phyloP scores from a whole-genome alignment of 2,329 filamentous ascomycete genomes.

The Trichoderma gracile region DNA sequence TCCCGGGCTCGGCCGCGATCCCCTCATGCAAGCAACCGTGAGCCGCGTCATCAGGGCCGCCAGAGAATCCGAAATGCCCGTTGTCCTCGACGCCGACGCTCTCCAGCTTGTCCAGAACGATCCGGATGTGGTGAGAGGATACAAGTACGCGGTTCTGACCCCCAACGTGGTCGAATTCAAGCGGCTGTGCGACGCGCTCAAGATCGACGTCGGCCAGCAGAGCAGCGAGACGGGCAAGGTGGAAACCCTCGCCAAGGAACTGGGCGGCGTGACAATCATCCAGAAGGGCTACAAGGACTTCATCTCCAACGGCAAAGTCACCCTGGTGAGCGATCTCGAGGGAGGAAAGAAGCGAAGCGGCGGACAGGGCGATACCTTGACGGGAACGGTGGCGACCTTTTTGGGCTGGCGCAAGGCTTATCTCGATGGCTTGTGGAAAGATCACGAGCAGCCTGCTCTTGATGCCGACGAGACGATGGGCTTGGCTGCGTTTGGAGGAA shows the following conservation, averaged over 20 bases:
- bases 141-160: constrained; percentile 81
- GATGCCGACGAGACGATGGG: constrained; percentile 64
- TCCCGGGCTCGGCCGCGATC: constrained; percentile 86
- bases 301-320: constrained; percentile 76
- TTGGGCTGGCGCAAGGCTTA: constrained; percentile 88
- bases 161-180: constrained; percentile 95
- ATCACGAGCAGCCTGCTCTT: constrained; percentile 46
- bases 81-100: constrained; percentile 92
- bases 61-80: constrained; percentile 67
- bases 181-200: constrained; percentile 73
- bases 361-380: constrained; percentile 93
- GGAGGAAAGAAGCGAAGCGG: constrained; percentile 89
- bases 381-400: constrained; percentile 84
- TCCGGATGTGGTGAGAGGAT: constrained; percentile 77
- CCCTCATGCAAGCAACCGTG: constrained; percentile 85
- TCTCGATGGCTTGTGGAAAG: constrained; percentile 75
- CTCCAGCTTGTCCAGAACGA: constrained; percentile 73
- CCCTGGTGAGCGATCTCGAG: constrained; percentile 72
- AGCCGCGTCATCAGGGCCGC: constrained; percentile 78
- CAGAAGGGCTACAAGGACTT: constrained; percentile 85
- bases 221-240: constrained; percentile 51
- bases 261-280: constrained; percentile 86
- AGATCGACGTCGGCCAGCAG: constrained; percentile 53
- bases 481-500: constrained; percentile 82
- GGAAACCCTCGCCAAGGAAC: constrained; percentile 67